Evolutionary conservation across 768 basidiomycete species (phyloP), one percentile per base, ranked within the genome.

Genomic region (Hericium alpestre): DNA sequence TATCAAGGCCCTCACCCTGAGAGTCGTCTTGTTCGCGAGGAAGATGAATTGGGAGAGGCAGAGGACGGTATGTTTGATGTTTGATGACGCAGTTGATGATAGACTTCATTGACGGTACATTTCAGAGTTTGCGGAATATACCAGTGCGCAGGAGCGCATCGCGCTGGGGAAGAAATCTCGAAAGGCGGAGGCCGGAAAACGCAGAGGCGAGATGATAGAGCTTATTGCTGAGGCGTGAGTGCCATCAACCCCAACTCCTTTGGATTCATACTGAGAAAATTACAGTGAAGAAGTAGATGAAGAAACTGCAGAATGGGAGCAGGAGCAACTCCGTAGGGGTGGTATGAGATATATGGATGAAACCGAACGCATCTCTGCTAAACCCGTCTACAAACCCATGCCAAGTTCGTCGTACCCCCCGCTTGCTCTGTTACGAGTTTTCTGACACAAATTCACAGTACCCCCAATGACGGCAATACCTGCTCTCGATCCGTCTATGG

Each of bases 41-140:
- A 93, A 41, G 91, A 93, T 67, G 89, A 93, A 61, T 67, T 90
- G 1, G 91, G 91, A 11, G 89, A 93, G 66, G 90, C 84, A 2
- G 91, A 93, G 40, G 91, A 93, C 60, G 91, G 91, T 90, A 63
- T 43, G 79, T 67, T 18, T 25, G 25, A 25, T 25, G 25, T 25
- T 25, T 25, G 25, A 18, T 38, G 32, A 18, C 55, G 27, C 4
- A 25, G 48, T 53, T 46, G 46, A 15, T 12, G 15, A 43, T 4
- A 11, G 22, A 41, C 47, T 61, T 32, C 32, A 32, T 10, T 32
- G 32, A 32, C 32, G 9, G 32, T 1, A 32, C 32, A 7, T 6
- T 10, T 9, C 32, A 93, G 91, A 93, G 64, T 90, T 79, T 66
- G 86, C 91, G 5, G 90, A 92, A 65, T 93, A 84, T 63, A 93